These are phyloP conservation scores for Fusarium protoensiforme DNA, from an alignment of 2,329 filamentous ascomycete species.

Conservation along the genomic window DNA sequence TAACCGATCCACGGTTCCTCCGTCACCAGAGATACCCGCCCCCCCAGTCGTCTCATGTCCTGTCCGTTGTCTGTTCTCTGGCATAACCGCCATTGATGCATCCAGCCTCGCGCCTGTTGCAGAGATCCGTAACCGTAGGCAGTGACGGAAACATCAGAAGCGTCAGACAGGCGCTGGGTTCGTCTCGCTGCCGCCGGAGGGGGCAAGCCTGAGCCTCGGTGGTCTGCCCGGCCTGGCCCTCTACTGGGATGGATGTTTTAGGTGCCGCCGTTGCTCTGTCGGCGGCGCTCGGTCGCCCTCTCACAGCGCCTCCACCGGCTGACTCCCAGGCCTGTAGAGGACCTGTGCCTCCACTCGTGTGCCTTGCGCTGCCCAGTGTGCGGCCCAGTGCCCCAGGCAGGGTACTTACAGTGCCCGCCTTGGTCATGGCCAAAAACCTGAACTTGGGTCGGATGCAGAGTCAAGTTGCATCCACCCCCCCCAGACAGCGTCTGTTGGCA, in stretches of 20 bases:
- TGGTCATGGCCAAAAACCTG: neutral
- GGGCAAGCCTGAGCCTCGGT: neutral
- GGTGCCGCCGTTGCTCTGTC: constrained; percentile 40
- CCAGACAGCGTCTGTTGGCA: constrained; percentile 35
- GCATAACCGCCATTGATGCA: constrained; percentile 12
- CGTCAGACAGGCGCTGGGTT: neutral
- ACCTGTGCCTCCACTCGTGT: constrained; percentile 23
- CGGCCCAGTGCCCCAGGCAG: constrained; percentile 13
- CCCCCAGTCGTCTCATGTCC: constrained; percentile 12
- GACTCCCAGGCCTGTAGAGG: constrained; percentile 28
- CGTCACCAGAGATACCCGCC: constrained; percentile 7
- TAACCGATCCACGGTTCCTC: constrained; percentile 27
- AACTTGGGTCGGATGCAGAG: neutral
- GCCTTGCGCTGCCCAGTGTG: constrained; percentile 11
- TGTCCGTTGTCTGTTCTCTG: neutral
- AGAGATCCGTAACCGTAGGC: neutral
- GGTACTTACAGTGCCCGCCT: constrained; percentile 14
- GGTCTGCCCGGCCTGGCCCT: neutral
- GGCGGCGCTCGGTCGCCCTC: constrained; percentile 29
- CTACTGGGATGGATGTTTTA: constrained; percentile 18
- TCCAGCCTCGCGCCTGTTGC: constrained; percentile 12
- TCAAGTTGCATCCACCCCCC: constrained; percentile 29
- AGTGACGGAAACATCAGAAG: constrained; percentile 22
- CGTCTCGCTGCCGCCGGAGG: constrained; percentile 19
- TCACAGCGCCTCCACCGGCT: constrained; percentile 27